Conservation (phyloP, 441 rosid species). For the Gossypium gossypioides region DNA sequence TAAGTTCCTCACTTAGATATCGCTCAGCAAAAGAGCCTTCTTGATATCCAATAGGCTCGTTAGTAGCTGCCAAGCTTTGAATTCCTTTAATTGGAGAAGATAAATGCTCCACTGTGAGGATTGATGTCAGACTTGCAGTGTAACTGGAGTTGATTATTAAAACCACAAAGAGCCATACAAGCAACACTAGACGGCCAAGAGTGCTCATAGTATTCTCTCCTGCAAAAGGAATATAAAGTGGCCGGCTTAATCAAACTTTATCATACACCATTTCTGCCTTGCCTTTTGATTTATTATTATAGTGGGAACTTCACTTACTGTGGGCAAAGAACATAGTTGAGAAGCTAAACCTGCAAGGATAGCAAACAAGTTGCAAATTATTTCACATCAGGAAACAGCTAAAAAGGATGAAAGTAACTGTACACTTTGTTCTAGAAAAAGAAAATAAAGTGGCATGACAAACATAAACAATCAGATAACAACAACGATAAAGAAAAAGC, state of each 20-base stretch:
- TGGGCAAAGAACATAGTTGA: constrained; percentile 84
- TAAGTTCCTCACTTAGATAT: constrained; percentile 59
- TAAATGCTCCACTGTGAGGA: constrained; percentile 81
- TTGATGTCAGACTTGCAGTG: constrained; percentile 89
- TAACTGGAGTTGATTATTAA: constrained; percentile 84
- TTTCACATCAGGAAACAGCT: neutral
- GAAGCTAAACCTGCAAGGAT: constrained; percentile 79
- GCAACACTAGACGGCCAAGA: constrained; percentile 69
- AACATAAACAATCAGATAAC: neutral
- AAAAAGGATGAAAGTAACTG: neutral
- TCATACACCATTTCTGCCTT: neutral
- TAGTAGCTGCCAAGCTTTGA: constrained; percentile 44
- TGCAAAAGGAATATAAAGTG: constrained; percentile 30
- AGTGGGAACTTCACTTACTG: constrained; percentile 40
- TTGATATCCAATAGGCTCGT: constrained; percentile 72
- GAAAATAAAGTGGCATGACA: neutral
- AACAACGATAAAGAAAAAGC: neutral
- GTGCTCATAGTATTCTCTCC: constrained; percentile 78
- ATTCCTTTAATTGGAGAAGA: constrained; percentile 66
- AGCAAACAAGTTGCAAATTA: constrained; percentile 25
- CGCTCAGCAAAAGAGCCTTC: constrained; percentile 71
- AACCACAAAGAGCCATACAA: constrained; percentile 90
- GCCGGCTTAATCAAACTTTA: constrained; percentile 16
- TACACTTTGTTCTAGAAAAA: neutral
- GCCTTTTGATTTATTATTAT: neutral